These are phyloP conservation scores for Microbotryomycetes sp. DNA, from an alignment of 1,284 basidiomycete species.

Conservation along the genomic window DNA sequence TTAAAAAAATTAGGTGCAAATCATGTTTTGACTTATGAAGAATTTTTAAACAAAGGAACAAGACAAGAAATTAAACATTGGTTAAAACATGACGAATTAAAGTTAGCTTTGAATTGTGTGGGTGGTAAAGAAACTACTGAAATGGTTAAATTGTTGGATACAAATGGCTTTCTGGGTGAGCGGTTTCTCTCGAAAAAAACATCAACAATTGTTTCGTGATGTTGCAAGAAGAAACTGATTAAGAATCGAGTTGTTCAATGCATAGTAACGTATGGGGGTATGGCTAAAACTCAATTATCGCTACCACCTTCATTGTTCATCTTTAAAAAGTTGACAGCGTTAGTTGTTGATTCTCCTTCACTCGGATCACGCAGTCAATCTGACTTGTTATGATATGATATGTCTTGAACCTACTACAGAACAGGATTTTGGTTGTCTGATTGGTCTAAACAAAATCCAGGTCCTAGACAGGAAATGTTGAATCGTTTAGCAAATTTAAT, in stretches of 20 bases:
- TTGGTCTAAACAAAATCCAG: slow-evolving; percentile 54
- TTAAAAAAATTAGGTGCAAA: slow-evolving; percentile 60
- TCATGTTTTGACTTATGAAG: slow-evolving; percentile 66
- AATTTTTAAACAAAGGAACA: slow-evolving; percentile 46
- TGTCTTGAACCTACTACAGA: neutral
- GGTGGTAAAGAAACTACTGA: slow-evolving; percentile 60
- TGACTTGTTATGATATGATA: too few species aligned
- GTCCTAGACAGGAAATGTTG: slow-evolving; percentile 48
- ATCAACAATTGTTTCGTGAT: neutral
- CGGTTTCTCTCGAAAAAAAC: slow-evolving; percentile 39
- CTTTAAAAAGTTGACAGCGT: slow-evolving; percentile 52
- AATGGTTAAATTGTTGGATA: slow-evolving; percentile 57
- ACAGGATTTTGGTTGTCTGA: slow-evolving; percentile 43
- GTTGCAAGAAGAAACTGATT: neutral
- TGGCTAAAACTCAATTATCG: slow-evolving; percentile 71
- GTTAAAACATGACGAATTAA: slow-evolving; percentile 34
- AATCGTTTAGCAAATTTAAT: slow-evolving; percentile 52
- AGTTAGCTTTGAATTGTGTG: slow-evolving; percentile 70
- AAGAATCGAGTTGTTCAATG: slow-evolving; percentile 33
- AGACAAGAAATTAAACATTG: slow-evolving; percentile 45
- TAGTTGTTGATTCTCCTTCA: slow-evolving; percentile 9
- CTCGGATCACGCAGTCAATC: neutral
- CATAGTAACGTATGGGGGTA: slow-evolving; percentile 77
- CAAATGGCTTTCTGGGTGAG: slow-evolving; percentile 17
- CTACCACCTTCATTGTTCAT: slow-evolving; percentile 74